Percentiles rank a stretch among this genome's conserved stretches.
Evolutionary conservation across 169 alveolate genomes (phyloP).

Genomic region (Babesia gibsoni): DNA sequence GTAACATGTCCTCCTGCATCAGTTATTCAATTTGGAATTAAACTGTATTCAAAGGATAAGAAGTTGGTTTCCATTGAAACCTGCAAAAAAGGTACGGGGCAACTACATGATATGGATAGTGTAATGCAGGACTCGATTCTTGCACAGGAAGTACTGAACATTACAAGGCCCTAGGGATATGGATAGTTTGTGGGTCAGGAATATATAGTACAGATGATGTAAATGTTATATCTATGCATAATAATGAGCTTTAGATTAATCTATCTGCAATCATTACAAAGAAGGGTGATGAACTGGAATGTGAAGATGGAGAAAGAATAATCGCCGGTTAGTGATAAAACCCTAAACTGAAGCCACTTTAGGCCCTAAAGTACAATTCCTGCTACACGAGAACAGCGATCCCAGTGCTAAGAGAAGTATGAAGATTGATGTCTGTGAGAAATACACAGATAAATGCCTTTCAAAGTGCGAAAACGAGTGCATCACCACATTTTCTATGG

Average conservation of each 20-base stretch:
- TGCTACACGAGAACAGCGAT: not conserved
- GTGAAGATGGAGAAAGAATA: constrained; percentile 13
- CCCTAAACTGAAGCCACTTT: not conserved
- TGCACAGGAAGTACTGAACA: constrained; percentile 5
- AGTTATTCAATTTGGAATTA: constrained; percentile 42
- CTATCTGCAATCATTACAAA: not conserved
- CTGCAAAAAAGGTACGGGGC: constrained; percentile 36
- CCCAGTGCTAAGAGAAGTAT: not conserved
- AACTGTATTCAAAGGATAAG: constrained; percentile 4
- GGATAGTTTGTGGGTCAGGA: constrained; percentile 39
- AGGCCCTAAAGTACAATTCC: not conserved
- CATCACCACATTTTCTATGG: not conserved
- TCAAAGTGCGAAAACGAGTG: constrained; percentile 6
- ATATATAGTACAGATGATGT: not conserved
- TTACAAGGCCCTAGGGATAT: constrained; percentile 2
- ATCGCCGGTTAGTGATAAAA: constrained; percentile 19
- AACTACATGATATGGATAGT: too few species aligned
- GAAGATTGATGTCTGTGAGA: not conserved
- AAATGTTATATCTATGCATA: not conserved
- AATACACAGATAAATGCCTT: not conserved
- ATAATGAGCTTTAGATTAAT: not conserved
- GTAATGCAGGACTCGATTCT: not conserved
- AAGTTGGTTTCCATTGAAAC: not conserved
- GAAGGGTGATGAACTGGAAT: not conserved
- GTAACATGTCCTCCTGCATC: constrained; percentile 35